Evolutionary conservation across 257 asterid genomes (phyloP).

Genomic region (Gentiana dahurica): DNA sequence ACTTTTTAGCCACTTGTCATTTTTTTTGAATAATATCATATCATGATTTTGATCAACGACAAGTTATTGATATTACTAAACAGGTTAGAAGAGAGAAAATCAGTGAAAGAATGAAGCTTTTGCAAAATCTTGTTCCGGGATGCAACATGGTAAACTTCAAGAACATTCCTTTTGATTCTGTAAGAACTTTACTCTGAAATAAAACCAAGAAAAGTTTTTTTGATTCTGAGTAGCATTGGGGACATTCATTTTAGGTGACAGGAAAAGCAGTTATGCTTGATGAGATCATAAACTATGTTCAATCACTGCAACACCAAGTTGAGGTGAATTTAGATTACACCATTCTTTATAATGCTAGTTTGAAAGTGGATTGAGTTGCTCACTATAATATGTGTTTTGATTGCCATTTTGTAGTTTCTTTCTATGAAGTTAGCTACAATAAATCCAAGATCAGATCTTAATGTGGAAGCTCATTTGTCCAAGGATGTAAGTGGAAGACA

Average conservation of each 20-base stretch:
- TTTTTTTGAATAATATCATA: no score
- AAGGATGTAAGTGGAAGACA: conserved; percentile 50
- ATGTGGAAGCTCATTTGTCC: conserved; percentile 53
- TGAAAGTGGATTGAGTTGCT: not conserved
- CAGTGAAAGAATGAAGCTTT: conserved; percentile 77
- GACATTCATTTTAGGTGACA: conserved; percentile 38
- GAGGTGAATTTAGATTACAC: conserved; percentile 38
- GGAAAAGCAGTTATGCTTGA: conserved; percentile 99
- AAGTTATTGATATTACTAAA: not conserved
- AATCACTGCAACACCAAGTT: conserved; percentile 79
- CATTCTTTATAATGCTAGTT: not conserved
- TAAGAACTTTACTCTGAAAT: not conserved
- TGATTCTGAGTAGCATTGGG: conserved; percentile 5
- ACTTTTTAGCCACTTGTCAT: not conserved
- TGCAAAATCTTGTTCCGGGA: conserved; percentile 94
- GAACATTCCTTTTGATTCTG: not conserved
- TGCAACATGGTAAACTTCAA: conserved; percentile 65
- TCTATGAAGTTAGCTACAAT: conserved; percentile 82
- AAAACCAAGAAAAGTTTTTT: not conserved
- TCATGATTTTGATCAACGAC: not conserved
- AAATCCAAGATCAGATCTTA: conserved; percentile 66
- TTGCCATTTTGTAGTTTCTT: conserved; percentile 46
- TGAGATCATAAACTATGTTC: conserved; percentile 85
- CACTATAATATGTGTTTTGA: not conserved
- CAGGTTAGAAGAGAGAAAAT: conserved; percentile 92